Base-by-base conservation (phyloP, 2,329 filamentous ascomycete species). In the Hypoxylon sp. region DNA sequence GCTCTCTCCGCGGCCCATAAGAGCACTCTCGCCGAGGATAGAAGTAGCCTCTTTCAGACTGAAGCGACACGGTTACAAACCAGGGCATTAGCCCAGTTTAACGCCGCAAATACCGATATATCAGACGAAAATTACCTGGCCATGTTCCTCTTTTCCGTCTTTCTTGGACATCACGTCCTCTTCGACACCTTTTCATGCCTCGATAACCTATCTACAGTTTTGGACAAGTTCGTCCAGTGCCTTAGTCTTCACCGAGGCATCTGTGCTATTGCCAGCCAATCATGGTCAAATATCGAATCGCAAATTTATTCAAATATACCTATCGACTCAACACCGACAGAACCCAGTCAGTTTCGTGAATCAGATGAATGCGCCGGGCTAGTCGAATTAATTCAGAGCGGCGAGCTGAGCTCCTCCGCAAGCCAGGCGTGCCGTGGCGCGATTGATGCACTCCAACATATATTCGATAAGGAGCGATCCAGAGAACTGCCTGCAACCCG, bases 1-100 rank as follows among this genome's bases (percentile, higher is more conserved):
- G 84, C 83, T 42, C 69, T 84, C 51, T 78, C 83, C 11, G 83
- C 84, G 3, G 76, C 83, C 2, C 83, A 86, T 62, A 70, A 78
- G 51, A 80, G 79, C 61, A 78, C 74, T 2, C 69, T 78, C 2
- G 73, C 74, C 4, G 55, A 73, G 13, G 44, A 72, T 22, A 50
- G 17, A 1, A 63, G n/a, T 26, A 13, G 29, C 19, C 22, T 9
- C 61, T 70, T 24, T 42, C 51, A 11, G 2, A 8, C 22, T 17
- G n/a, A 54, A 14, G 33, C 51, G 26, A 22, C 22, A 3, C 17
- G 22, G 13, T 22, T 54, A 5, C 51, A 54, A 24, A 54, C 51
- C 26, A 17, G 51, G 3, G 51, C 51, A 11, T 11, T 54, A 14
- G 31, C 19, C 2, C 35, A 24, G n/a, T 54, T 54, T 14, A 39